Evolutionary conservation across 345 rosid species (phyloP), one percentile per base, ranked within the genome.

Genomic region (Kandelia obovata): DNA sequence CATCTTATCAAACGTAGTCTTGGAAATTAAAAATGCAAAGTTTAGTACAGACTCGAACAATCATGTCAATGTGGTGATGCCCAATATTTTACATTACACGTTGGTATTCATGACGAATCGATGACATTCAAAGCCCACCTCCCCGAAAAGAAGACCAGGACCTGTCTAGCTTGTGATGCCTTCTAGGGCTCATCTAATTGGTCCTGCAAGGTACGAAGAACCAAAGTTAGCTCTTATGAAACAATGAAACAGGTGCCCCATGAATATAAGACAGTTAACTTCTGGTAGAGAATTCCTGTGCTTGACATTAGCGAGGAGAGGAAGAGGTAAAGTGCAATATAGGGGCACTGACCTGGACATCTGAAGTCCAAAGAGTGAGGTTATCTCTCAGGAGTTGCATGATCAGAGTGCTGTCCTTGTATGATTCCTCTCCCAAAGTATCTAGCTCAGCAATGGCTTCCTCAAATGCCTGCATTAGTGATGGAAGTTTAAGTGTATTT

Each of bases 341-440:
- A 27, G 20, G 20, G 6, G 56, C 25, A 11, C 49, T 25, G 53
- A 92, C 98, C 96, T 92, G 98, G 68, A 79, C 84, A 77, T 92
- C 98, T 30, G 98, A 92, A 78, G 98, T 92, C 98, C 98, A 92
- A 52, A 80, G 84, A 66, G 88, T 85, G 59, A 85, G 80, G 70
- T 85, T 87, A 69, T 85, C 89, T 77, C 92, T 78, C 15, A 83
- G 82, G 69, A 83, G 79, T 79, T 85, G 88, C 87, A 88, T 83
- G 83, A 86, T 85, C 37, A 82, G 81, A 74, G 91, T 82, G 79
- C 86, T 86, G 70, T 82, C 89, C 58, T 86, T 85, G 83, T 85
- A 83, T 31, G 88, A 88, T 55, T 85, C 89, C 75, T 83, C 89
- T 61, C 86, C 88, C 76, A 86, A 75, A 0, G 88, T 83, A 72